A percentile compares a stretch with the other conserved stretches of the same genome.
These are phyloP conservation scores for Biscogniauxia sp. DNA, from an alignment of 2,329 filamentous ascomycete genomes.

Conservation along the genomic window DNA sequence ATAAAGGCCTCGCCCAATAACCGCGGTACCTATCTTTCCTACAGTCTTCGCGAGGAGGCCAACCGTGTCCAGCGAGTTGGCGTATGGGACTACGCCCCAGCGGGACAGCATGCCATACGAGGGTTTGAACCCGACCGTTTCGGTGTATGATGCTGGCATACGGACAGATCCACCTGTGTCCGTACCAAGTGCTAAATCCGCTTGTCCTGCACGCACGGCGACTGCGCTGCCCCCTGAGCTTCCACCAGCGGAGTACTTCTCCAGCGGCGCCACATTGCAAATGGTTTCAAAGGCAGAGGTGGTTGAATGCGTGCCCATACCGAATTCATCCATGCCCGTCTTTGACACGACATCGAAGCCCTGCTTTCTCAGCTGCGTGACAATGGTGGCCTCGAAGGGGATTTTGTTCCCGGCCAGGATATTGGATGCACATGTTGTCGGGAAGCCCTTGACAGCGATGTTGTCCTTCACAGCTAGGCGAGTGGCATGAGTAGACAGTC, in stretches of 20 bases:
- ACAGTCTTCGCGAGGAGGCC: conserved; percentile 66
- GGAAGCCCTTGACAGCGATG: conserved; percentile 62
- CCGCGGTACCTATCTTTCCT: conserved; percentile 47
- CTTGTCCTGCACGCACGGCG: conserved; percentile 64
- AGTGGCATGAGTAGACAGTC: not conserved
- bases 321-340: conserved; percentile 94
- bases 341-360: conserved; percentile 70
- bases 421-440: conserved; percentile 80
- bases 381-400: conserved; percentile 80
- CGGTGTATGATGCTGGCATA: conserved; percentile 83
- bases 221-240: conserved; percentile 94
- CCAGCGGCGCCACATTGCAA: conserved; percentile 43
- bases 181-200: conserved; percentile 73
- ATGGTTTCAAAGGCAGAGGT: conserved; percentile 68
- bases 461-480: conserved; percentile 72
- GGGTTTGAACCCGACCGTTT: conserved; percentile 82
- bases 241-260: conserved; percentile 66
- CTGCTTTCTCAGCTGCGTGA: conserved; percentile 61
- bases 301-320: conserved; percentile 83
- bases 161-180: conserved; percentile 91
- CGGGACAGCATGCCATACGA: conserved; percentile 86
- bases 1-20: conserved; percentile 49
- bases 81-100: conserved; percentile 85
- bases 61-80: conserved; percentile 89
- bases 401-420: conserved; percentile 70